Conservation (phyloP, 2,329 filamentous ascomycete genomes). For the Neonectria hederae region DNA sequence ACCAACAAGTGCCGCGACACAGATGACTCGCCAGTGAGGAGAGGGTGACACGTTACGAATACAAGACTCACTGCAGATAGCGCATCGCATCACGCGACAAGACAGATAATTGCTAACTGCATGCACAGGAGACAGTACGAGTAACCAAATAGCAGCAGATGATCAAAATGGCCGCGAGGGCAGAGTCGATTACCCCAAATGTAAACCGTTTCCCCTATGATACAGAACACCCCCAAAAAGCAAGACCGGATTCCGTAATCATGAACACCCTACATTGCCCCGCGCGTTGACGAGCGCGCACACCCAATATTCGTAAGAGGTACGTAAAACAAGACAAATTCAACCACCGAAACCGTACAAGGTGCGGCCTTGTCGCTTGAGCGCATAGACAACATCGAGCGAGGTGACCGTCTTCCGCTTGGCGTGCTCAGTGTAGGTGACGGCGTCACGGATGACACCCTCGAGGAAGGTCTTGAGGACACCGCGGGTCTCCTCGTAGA, state of each 20-base stretch:
- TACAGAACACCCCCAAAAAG: slow-evolving; percentile 56
- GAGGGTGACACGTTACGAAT: too few relatives aligned
- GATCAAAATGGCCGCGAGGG: slow-evolving; percentile 40
- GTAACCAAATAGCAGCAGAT: not conserved
- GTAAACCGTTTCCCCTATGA: slow-evolving; percentile 53
- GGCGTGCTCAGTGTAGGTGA: slow-evolving; percentile 83
- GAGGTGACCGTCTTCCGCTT: slow-evolving; percentile 84
- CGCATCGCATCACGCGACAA: not conserved
- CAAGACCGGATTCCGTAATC: slow-evolving; percentile 54
- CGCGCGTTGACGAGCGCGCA: slow-evolving; percentile 27
- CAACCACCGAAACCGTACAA: slow-evolving; percentile 91
- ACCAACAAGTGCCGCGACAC: too few relatives aligned
- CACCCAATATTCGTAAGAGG: slow-evolving; percentile 50
- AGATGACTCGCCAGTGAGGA: too few relatives aligned
- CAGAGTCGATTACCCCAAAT: slow-evolving; percentile 48
- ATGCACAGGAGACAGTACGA: not conserved
- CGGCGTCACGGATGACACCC: slow-evolving; percentile 78
- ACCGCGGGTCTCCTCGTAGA: slow-evolving; percentile 82
- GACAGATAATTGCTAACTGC: not conserved
- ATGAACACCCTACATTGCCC: slow-evolving; percentile 50
- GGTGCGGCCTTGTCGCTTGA: slow-evolving; percentile 76
- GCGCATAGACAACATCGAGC: slow-evolving; percentile 73
- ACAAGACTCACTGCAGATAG: too few relatives aligned
- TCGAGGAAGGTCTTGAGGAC: slow-evolving; percentile 83
- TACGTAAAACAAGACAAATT: slow-evolving; percentile 47